phyloP scores from a whole-genome alignment of 2,329 filamentous ascomycete genomes.

The Magnaporthales sp. region DNA sequence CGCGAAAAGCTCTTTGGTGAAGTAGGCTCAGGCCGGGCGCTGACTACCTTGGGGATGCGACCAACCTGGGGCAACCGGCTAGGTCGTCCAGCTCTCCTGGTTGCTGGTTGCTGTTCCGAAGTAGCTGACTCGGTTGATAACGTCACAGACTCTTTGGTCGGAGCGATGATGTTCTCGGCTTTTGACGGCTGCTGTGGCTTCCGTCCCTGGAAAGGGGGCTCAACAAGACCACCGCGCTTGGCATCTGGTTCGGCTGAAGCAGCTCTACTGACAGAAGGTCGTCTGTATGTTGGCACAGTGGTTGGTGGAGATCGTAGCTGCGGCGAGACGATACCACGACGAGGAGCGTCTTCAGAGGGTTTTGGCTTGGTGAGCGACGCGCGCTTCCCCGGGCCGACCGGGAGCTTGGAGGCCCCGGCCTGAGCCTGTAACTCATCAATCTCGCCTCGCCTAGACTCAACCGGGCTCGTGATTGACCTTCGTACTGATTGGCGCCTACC shows the following conservation, averaged over 20 bases:
- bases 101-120: background rate
- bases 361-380: background rate
- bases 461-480: background rate
- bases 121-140: background rate
- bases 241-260: background rate
- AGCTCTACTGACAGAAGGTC: background rate
- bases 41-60: conserved; percentile 76
- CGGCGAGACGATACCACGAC: background rate
- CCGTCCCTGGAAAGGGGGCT: background rate
- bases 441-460: background rate
- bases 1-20: conserved; percentile 78
- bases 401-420: background rate
- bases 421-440: background rate
- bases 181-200: background rate
- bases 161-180: background rate
- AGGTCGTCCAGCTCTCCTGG: conserved; percentile 26
- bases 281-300: background rate
- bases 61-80: conserved; percentile 74
- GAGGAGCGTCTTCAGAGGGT: background rate
- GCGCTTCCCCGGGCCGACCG: background rate
- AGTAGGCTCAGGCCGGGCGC: conserved; percentile 54
- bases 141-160: background rate
- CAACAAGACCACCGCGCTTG: background rate
- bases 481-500: background rate
- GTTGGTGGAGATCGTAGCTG: background rate